Percentiles rank a stretch among this genome's conserved stretches.
phyloP scores from a whole-genome alignment of 2,329 filamentous ascomycete genomes.

The Geosmithia morbida region DNA sequence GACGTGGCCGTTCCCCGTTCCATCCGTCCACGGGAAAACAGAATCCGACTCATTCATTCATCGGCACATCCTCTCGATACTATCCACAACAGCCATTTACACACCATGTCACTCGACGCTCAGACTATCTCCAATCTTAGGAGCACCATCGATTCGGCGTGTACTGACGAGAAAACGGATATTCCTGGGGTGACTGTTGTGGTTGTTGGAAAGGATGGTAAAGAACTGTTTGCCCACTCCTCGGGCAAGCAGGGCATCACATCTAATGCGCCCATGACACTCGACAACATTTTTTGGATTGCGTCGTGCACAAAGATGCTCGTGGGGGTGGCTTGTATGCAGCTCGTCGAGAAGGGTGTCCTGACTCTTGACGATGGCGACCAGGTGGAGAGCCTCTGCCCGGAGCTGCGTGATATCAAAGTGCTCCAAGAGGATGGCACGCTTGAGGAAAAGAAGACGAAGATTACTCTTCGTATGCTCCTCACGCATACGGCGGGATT shows the following conservation, averaged over 20 bases:
- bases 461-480: constrained; percentile 37
- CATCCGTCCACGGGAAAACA: too few relatives aligned
- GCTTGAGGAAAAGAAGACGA: constrained; percentile 24
- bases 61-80: neutral
- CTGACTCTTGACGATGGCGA: constrained; percentile 31
- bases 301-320: constrained; percentile 47
- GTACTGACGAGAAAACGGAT: constrained; percentile 18
- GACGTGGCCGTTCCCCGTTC: too few relatives aligned
- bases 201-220: constrained; percentile 24
- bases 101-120: neutral
- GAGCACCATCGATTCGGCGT: constrained; percentile 20
- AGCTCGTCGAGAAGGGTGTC: constrained; percentile 37
- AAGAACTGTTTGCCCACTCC: constrained; percentile 27
- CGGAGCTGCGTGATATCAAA: constrained; percentile 31
- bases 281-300: constrained; percentile 47
- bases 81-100: neutral
- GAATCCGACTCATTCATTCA: too few relatives aligned
- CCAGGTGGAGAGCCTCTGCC: constrained; percentile 29
- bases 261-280: constrained; percentile 34
- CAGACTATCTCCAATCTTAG: neutral
- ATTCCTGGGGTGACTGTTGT: constrained; percentile 30
- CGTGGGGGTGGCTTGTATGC: constrained; percentile 36
- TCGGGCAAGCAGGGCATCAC: constrained; percentile 29
- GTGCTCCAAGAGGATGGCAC: constrained; percentile 24
- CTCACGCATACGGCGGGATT: constrained; percentile 41